A percentile compares a stretch with the other conserved stretches of the same genome.
phyloP scores from a whole-genome alignment of 192 early-diverging fungal genomes.

The Gamsiella multidivaricata region DNA sequence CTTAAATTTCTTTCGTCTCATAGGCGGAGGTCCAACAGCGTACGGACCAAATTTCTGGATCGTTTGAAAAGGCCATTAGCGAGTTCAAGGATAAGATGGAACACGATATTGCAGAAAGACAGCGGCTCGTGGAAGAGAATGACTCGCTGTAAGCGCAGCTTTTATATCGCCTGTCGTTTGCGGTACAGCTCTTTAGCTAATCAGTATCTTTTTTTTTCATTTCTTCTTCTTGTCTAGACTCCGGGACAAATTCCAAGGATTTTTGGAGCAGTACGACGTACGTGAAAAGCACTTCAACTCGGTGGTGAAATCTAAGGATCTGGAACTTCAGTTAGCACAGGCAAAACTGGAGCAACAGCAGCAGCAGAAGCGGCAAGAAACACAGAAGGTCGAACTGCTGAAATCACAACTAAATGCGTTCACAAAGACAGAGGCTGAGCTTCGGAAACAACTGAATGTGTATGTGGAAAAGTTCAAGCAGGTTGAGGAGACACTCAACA shows the following conservation, averaged over 20 bases:
- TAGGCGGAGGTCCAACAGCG: constrained; percentile 66
- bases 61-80: constrained; percentile 69
- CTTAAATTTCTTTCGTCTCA: neutral
- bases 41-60: constrained; percentile 66
- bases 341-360: constrained; percentile 65
- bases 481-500: constrained; percentile 74
- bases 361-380: constrained; percentile 55
- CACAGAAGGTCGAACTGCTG: constrained; percentile 30
- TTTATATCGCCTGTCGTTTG: no score
- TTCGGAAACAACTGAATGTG: constrained; percentile 65
- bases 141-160: constrained; percentile 32
- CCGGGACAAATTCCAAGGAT: constrained; percentile 69
- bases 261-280: constrained; percentile 69
- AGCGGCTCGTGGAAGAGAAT: constrained; percentile 55
- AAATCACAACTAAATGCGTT: constrained; percentile 61
- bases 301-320: constrained; percentile 62
- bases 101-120: constrained; percentile 58
- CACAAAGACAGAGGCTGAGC: constrained; percentile 66
- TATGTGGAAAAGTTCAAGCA: constrained; percentile 75
- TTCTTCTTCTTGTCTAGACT: constrained; percentile 41
- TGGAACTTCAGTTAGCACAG: constrained; percentile 68
- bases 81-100: constrained; percentile 70
- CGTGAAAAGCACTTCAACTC: constrained; percentile 74
- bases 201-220: neutral
- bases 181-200: neutral